Base-by-base conservation (phyloP, 345 rosid species). In the Gossypium arboreum region DNA sequence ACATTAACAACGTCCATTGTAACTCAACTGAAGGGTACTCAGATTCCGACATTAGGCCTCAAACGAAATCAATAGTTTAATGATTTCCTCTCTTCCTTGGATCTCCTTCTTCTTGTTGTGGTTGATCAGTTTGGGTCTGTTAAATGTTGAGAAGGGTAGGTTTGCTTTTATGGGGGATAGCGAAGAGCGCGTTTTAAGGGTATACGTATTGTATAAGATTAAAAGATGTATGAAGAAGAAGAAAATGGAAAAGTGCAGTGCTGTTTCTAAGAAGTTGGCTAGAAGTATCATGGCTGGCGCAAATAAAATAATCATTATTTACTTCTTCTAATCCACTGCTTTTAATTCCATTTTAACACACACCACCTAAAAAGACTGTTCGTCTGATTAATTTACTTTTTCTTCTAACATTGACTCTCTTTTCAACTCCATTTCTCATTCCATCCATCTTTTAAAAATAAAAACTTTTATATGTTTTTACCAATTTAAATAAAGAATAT, bases 201-300 rank as follows among this genome's bases (percentile, higher is more conserved):
- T 25, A 34, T 34, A 60, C 64, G 69, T 51, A 73, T 47, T 20
- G 60, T 68, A 3, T 45, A 58, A 56, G 60, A 56, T 20, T n/a
- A 20, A 51, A 12, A 56, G 39, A 34, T 4, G 39, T 34, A 34
- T 34, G 39, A 34, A 34, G 39, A 34, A 3, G 27, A 57, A 72
- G 86, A 78, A 83, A 43, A 54, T 51, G 86, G 3, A 81, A 83
- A 57, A 41, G 52, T 79, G 68, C 77, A 17, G 70, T 58, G 87
- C 25, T 72, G 73, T 47, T 78, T 78, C 85, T 17, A 15, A 17
- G 87, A 79, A 81, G 78, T 17, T 68, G 45, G 60, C 60, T 27
- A 1, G 74, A 71, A 76, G 74, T 44, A 68, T 18, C 48, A 16
- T 69, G 62, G 24, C 50, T 2, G 10, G 58, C 20, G 22, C 9